Conservation (phyloP, 2,329 filamentous ascomycete genomes). For the Penicillium sp. region DNA sequence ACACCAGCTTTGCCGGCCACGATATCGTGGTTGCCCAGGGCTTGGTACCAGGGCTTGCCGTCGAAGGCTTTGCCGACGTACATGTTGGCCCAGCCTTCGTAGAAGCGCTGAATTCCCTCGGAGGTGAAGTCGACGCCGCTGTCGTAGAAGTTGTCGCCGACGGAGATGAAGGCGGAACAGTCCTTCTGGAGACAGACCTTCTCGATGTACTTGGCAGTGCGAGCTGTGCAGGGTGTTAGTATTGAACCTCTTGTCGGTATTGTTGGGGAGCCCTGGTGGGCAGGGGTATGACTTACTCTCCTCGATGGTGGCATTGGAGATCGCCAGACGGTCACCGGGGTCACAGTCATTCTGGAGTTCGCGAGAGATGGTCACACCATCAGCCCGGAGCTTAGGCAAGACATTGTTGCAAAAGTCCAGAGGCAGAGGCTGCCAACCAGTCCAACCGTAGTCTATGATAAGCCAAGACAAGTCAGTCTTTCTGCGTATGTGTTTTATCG, state of each 20-base stretch:
- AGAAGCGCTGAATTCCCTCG: constrained; percentile 32
- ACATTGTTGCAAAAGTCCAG: constrained; percentile 31
- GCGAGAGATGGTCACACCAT: constrained; percentile 27
- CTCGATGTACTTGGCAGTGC: constrained; percentile 32
- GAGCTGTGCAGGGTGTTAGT: constrained; percentile 15
- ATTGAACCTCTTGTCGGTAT: too few relatives aligned
- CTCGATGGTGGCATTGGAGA: constrained; percentile 31
- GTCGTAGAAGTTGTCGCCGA: constrained; percentile 38
- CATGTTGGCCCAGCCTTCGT: constrained; percentile 32
- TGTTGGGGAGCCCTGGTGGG: too few relatives aligned
- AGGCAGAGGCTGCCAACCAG: constrained; percentile 33
- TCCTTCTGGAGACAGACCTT: constrained; percentile 33
- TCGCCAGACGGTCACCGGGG: constrained; percentile 28
- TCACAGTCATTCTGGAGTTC: constrained; percentile 34
- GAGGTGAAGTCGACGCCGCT: constrained; percentile 36
- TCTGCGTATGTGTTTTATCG: not conserved
- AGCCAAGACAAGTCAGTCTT: not conserved
- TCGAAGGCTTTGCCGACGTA: constrained; percentile 29
- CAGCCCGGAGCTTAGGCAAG: constrained; percentile 20
- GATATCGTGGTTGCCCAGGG: constrained; percentile 35
- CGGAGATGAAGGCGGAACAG: constrained; percentile 33
- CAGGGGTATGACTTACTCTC: constrained; percentile 27
- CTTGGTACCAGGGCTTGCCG: constrained; percentile 33
- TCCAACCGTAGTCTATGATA: constrained; percentile 31
- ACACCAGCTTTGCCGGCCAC: constrained; percentile 32